Percentiles rank a stretch among this genome's conserved stretches.
These are phyloP conservation scores for Multifurca ochricompacta DNA, from an alignment of 768 basidiomycete species.

Conservation along the genomic window DNA sequence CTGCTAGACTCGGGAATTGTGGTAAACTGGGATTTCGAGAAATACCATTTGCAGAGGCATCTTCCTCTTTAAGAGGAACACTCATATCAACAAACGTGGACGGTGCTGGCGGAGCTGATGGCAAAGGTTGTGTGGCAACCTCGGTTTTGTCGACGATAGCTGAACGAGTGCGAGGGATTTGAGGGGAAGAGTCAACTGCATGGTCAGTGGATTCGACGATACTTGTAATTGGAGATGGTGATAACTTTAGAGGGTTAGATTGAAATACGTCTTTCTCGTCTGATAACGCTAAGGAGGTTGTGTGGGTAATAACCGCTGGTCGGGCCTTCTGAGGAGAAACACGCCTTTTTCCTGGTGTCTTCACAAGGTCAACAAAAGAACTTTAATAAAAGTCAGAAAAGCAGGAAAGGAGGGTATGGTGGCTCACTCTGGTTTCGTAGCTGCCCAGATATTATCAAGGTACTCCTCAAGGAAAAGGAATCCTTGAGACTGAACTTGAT, in stretches of 20 bases:
- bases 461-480: slow-evolving; percentile 77
- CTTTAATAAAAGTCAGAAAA: slow-evolving; percentile 30
- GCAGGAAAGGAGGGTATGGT: background rate
- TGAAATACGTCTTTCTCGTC: slow-evolving; percentile 43
- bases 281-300: slow-evolving; percentile 47
- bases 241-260: slow-evolving; percentile 1
- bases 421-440: slow-evolving; percentile 55
- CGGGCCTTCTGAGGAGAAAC: slow-evolving; percentile 44
- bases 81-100: slow-evolving; percentile 15
- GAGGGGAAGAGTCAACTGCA: background rate
- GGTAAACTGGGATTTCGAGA: slow-evolving; percentile 35
- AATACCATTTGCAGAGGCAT: slow-evolving; percentile 23
- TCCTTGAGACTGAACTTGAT: slow-evolving; percentile 67
- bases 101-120: background rate
- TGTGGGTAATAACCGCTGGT: slow-evolving; percentile 24
- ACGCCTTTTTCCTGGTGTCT: slow-evolving; percentile 75
- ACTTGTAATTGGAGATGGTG: background rate
- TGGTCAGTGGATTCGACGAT: background rate
- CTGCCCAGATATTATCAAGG: slow-evolving; percentile 59
- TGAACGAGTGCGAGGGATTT: background rate
- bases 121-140: background rate
- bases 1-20: slow-evolving; percentile 57
- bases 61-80: slow-evolving; percentile 22
- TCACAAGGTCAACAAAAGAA: slow-evolving; percentile 70
- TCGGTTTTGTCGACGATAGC: slow-evolving; percentile 10